Evolutionary conservation across 202 grass and related monocot species (phyloP).

Genomic region (Alloteropsis angusta): DNA sequence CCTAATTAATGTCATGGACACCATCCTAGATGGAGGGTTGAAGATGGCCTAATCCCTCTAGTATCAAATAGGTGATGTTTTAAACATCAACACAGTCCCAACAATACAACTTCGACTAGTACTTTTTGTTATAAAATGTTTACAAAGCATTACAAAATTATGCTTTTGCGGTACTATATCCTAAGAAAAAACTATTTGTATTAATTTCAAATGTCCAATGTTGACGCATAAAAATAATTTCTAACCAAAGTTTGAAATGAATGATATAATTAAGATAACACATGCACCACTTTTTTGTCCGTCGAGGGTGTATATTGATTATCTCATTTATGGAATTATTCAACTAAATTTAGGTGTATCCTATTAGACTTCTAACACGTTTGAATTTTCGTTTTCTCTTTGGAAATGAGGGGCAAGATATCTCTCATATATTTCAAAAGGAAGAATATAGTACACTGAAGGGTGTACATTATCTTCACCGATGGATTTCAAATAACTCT

Average conservation of each 20-base stretch:
- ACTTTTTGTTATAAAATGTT: neutral
- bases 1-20: neutral
- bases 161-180: too few relatives aligned
- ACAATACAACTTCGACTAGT: neutral
- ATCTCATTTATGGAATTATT: too few relatives aligned
- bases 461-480: too few relatives aligned
- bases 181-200: too few relatives aligned
- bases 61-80: neutral
- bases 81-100: neutral
- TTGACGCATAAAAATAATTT: neutral
- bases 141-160: neutral
- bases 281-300: too few relatives aligned
- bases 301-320: too few relatives aligned
- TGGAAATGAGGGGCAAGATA: too few relatives aligned
- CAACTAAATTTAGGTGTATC: too few relatives aligned
- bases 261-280: too few relatives aligned
- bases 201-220: neutral
- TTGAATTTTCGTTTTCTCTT: too few relatives aligned
- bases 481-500: neutral
- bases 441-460: neutral
- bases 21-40: too few relatives aligned
- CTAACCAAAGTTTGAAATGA: neutral
- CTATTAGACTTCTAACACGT: too few relatives aligned
- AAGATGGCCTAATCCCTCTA: neutral
- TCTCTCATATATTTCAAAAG: neutral